These are phyloP conservation scores for Metarhizium brunneum DNA, from an alignment of 2,329 filamentous ascomycete genomes.

Conservation along the genomic window DNA sequence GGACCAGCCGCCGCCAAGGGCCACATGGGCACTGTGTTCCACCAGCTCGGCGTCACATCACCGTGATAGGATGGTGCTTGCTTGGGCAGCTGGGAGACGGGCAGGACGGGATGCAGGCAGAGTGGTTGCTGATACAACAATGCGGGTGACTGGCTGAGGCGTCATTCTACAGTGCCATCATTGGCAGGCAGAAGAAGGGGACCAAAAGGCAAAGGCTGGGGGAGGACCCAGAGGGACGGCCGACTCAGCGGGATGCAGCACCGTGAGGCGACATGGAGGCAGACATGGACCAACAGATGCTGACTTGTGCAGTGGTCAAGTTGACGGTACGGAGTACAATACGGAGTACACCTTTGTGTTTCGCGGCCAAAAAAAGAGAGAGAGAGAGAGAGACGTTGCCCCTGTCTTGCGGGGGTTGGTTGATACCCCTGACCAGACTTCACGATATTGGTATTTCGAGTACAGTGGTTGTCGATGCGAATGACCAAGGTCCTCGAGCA, in stretches of 20 bases:
- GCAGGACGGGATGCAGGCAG: background rate
- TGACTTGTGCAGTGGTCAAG: background rate
- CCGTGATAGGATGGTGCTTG: background rate
- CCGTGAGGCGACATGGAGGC: background rate
- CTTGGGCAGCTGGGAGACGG: background rate
- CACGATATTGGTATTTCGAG: background rate
- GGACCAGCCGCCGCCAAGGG: background rate
- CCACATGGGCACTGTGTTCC: background rate
- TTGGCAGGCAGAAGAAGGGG: background rate
- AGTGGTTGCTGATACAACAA: slow-evolving; percentile 6
- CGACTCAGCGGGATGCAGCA: background rate
- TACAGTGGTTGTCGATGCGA: too few species aligned
- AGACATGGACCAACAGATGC: background rate
- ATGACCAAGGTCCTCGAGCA: background rate
- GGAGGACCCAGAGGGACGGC: background rate
- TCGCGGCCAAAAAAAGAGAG: background rate
- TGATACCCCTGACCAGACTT: background rate
- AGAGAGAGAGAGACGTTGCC: background rate
- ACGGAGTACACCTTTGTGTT: background rate
- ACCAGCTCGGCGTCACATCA: slow-evolving; percentile 1
- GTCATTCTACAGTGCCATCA: background rate
- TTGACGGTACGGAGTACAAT: background rate
- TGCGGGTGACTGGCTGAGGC: slow-evolving; percentile 2
- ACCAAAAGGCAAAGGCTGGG: background rate
- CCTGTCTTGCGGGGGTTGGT: background rate